phyloP scores from a whole-genome alignment of 768 basidiomycete genomes.

The Cyclocybe cylindracea region DNA sequence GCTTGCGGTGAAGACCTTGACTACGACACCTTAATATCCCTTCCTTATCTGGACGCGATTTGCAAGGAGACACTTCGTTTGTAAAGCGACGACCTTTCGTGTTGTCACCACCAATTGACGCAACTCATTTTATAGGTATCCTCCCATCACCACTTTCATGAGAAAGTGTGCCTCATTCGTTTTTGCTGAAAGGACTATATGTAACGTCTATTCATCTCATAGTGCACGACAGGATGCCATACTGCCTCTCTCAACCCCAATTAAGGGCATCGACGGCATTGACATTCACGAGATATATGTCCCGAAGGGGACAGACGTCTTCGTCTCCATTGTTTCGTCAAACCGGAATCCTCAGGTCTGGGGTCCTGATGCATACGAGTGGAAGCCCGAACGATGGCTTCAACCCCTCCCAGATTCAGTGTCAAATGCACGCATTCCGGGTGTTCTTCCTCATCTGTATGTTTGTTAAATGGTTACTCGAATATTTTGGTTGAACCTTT shows the following conservation, averaged over 20 bases:
- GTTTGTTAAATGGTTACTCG: slow-evolving; percentile 2
- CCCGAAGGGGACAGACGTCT: slow-evolving; percentile 39
- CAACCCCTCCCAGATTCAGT: slow-evolving; percentile 37
- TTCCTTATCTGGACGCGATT: slow-evolving; percentile 39
- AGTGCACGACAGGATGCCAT: slow-evolving; percentile 11
- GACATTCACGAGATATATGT: slow-evolving; percentile 36
- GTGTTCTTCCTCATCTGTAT: slow-evolving; percentile 46
- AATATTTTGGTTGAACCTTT: not conserved
- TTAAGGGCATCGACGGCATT: slow-evolving; percentile 30
- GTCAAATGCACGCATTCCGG: slow-evolving; percentile 38
- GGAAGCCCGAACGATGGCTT: slow-evolving; percentile 56
- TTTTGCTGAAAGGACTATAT: not conserved
- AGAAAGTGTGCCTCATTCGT: slow-evolving; percentile 3
- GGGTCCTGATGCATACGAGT: slow-evolving; percentile 49
- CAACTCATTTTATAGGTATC: slow-evolving; percentile 4
- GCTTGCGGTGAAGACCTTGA: slow-evolving; percentile 24
- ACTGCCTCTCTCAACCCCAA: slow-evolving; percentile 11
- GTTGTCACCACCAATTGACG: slow-evolving; percentile 2
- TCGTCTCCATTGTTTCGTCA: slow-evolving; percentile 34
- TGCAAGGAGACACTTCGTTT: slow-evolving; percentile 40
- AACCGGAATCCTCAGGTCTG: slow-evolving; percentile 44
- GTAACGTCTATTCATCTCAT: not conserved
- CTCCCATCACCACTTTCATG: slow-evolving; percentile 3
- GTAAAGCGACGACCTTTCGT: slow-evolving; percentile 20
- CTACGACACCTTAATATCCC: slow-evolving; percentile 36